Base-by-base conservation (phyloP, 306 rosid species). In the Mucuna pruriens region DNA sequence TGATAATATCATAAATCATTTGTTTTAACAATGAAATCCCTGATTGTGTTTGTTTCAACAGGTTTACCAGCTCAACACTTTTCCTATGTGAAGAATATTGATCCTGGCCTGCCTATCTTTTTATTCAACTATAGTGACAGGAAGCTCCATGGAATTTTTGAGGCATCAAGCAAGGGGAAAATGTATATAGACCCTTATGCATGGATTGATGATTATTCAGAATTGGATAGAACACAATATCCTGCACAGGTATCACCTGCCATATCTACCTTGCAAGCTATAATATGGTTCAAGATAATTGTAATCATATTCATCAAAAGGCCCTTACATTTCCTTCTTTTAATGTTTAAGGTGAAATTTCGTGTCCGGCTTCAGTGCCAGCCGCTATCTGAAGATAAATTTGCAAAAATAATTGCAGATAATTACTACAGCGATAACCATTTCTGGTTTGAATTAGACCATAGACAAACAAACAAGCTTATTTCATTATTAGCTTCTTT, bases 361-460 rank as follows among this genome's bases (percentile, higher is more conserved):
- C 80, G 87, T 2, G 81, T 89, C 67, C 88, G 89, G 36, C 80
- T 86, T 84, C 88, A 60, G 5, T 93, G 96, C 80, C 91, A 67
- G 23, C 91, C 99, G 40, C 83, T 95, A 23, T 62, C 40, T 7
- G 98, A 95, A 83, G 87, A 86, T 63, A 88, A 75, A 90, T 95
- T 91, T 76, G 84, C 80, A 80, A 80, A 80, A 13, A 61, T 88
- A 46, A 92, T 93, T 48, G 74, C 13, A 0, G 89, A 88, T 83
- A 95, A 95, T 82, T 95, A 90, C 70, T 93, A 86, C 79, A 25
- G 1, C 4, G 23, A 17, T 4, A 69, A 36, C 74, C 89, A 87
- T 72, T 95, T 95, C 87, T 87, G 96, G 91, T 95, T 95, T 83
- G 98, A 93, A 78, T 91, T 95, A 25, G 98, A 95, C 77, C 90